Evolutionary conservation across 768 basidiomycete species (phyloP).

Genomic region (Pulveroboletus sp.): DNA sequence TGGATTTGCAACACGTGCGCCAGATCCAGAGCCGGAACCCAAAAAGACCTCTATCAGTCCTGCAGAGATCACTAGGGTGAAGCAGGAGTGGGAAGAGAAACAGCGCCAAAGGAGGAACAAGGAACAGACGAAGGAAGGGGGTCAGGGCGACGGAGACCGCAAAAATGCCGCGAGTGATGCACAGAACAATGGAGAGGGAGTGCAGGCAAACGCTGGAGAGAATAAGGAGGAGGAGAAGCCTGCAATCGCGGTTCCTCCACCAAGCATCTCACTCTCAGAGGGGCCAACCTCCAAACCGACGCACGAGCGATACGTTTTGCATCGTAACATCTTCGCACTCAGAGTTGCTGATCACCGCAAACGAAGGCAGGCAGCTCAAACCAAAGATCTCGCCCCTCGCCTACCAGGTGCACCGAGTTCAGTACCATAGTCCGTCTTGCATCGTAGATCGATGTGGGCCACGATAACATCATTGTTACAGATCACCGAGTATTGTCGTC

Average conservation of each 20-base stretch:
- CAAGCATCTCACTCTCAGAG: slow-evolving; percentile 29
- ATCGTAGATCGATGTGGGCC: neutral
- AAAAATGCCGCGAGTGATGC: neutral
- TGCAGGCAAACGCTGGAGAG: slow-evolving; percentile 33
- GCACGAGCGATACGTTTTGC: slow-evolving; percentile 77
- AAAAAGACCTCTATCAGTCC: slow-evolving; percentile 38
- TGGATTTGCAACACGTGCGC: slow-evolving; percentile 62
- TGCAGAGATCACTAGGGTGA: slow-evolving; percentile 75
- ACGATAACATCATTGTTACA: neutral
- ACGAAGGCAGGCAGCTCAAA: slow-evolving; percentile 59
- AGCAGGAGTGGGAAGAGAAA: slow-evolving; percentile 74
- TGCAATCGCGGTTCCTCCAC: slow-evolving; percentile 11
- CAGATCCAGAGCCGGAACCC: slow-evolving; percentile 37
- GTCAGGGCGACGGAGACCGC: slow-evolving; percentile 33
- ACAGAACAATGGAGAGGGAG: slow-evolving; percentile 30
- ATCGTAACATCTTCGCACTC: slow-evolving; percentile 79
- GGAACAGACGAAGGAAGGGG: slow-evolving; percentile 41
- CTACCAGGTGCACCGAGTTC: slow-evolving; percentile 57
- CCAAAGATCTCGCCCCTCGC: slow-evolving; percentile 65
- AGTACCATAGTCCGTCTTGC: slow-evolving; percentile 7
- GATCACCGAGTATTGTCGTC: neutral
- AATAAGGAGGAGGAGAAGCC: slow-evolving; percentile 16
- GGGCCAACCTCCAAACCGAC: slow-evolving; percentile 37
- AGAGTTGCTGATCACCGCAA: slow-evolving; percentile 71
- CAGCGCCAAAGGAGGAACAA: slow-evolving; percentile 58